Evolutionary conservation across 441 rosid genomes (phyloP).

Genomic region (Jatropha multifida): DNA sequence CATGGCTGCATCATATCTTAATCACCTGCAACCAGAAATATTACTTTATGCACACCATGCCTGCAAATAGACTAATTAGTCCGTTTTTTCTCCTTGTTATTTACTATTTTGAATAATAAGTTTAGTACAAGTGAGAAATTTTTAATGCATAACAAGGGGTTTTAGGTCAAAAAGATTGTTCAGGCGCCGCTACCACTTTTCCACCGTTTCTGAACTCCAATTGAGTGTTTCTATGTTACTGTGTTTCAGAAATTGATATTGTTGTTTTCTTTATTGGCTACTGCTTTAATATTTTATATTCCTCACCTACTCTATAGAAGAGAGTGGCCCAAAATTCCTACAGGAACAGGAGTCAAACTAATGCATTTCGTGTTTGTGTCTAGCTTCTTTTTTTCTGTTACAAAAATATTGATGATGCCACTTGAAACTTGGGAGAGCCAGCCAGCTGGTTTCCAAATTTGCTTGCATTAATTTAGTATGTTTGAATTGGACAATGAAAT

Average conservation of each 20-base stretch:
- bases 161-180: neutral
- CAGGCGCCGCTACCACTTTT: slow-evolving; percentile 28
- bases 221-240: neutral
- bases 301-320: slow-evolving; percentile 15
- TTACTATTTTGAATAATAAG: neutral
- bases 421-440: neutral
- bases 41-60: too few relatives aligned
- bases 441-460: slow-evolving; percentile 29
- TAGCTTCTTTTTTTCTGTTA: neutral
- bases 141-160: neutral
- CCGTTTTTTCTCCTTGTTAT: too few relatives aligned
- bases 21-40: neutral
- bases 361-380: slow-evolving; percentile 7
- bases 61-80: too few relatives aligned
- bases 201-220: slow-evolving; percentile 14
- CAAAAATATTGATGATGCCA: neutral
- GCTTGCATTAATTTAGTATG: neutral
- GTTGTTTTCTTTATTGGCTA: too few relatives aligned
- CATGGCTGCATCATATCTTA: neutral
- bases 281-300: neutral
- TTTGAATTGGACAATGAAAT: neutral
- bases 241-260: neutral
- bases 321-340: too few relatives aligned
- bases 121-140: neutral
- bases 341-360: slow-evolving; percentile 9